Evolutionary conservation across 441 rosid species (phyloP), one percentile per base, ranked within the genome.

Genomic region (Aleurites moluccanus): DNA sequence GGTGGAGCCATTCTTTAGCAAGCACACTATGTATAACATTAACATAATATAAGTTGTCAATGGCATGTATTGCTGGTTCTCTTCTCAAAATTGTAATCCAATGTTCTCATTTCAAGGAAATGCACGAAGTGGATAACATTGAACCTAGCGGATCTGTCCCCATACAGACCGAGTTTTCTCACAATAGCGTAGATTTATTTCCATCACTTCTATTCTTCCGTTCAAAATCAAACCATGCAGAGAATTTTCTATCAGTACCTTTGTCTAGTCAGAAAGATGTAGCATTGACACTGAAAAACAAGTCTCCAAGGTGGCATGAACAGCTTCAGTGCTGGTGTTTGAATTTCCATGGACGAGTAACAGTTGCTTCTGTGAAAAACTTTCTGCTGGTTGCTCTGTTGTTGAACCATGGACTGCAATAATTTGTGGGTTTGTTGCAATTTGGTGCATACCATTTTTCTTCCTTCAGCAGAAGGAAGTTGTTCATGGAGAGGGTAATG

Each of bases 301-400:
- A 93, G 83, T 83, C 96, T 10, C 99, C 99, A 2, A 88, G 97
- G 80, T 96, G 98, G 98, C 98, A 96, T 5, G 98, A 92, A 77
- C 98, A 93, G 83, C 96, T 92, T 65, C 99, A 93, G 76, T 96
- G 99, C 77, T 96, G 99, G 99, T 96, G 99, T 78, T 90, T 96
- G 76, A 96, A 96, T 84, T 96, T 96, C 83, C 89, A 90, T 53
- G 99, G 99, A 64, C 89, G 99, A 76, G 99, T 96, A 52, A 96
- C 98, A 6, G 90, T 91, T 73, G 97, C 99, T 55, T 96, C 99
- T 1, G 98, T 96, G n/a, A 96, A 96, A 80, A 96, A 96, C 84
- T 96, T 96, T 73, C 99, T 93, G 88, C 86, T 96, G 30, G 98
- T 96, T 74, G 28, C 28, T 1, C 97, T 0, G 98, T 93, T 11